Percentiles rank a stretch among this genome's conserved stretches.
phyloP scores from a whole-genome alignment of 2,329 filamentous ascomycete species.

The Fusarium palustre region DNA sequence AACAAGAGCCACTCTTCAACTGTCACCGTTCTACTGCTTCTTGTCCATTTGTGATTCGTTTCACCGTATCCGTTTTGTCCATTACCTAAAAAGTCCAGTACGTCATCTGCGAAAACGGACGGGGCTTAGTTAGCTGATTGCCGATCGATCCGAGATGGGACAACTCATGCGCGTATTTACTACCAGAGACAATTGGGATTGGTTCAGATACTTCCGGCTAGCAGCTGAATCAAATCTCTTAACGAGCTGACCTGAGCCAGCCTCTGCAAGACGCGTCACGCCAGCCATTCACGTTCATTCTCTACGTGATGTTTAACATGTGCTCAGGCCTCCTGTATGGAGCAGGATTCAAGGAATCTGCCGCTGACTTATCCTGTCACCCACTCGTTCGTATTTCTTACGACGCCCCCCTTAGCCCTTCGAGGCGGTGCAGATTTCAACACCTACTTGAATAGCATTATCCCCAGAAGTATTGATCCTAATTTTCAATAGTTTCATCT shows the following conservation, averaged over 20 bases:
- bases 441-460: not conserved
- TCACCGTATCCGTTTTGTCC: not conserved
- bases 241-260: not conserved
- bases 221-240: not conserved
- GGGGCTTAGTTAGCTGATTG: slow-evolving; percentile 9
- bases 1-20: not conserved
- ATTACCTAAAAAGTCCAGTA: not conserved
- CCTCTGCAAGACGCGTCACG: not conserved
- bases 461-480: not conserved
- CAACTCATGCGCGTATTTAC: not conserved
- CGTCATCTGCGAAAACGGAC: not conserved
- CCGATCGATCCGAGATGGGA: slow-evolving; percentile 5
- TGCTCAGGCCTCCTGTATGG: not conserved
- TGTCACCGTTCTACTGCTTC: not conserved
- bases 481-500: not conserved
- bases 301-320: not conserved
- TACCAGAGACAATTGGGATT: no score
- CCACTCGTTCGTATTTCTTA: not conserved
- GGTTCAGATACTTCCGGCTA: not conserved
- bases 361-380: not conserved
- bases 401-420: not conserved
- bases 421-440: not conserved
- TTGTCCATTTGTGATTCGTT: not conserved
- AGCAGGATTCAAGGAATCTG: no score
- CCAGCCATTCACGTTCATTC: not conserved